Base-by-base conservation (phyloP, 169 alveolate species). In the Besnoitia besnoiti region DNA sequence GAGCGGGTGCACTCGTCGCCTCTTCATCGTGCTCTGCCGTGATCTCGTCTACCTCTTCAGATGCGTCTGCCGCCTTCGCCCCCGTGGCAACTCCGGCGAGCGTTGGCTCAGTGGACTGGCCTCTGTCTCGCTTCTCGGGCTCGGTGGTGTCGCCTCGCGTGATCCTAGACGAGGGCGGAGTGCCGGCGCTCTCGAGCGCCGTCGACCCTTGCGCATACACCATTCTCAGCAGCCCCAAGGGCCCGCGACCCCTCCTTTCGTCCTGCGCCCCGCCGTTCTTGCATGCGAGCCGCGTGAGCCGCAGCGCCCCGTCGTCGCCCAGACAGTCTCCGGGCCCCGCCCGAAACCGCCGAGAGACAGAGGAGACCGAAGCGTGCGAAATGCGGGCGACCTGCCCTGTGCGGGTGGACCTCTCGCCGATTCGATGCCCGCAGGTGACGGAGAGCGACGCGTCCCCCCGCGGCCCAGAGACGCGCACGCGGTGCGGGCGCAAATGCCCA, bases 221-320 rank as follows among this genome's bases (percentile, higher is more conserved):
- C 44, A 73, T 73, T 8, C 82, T 73, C 39, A 73, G 82, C 46
- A 73, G 82, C 82, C 82, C 82, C 46, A 73, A n/a, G 44, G 82
- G 82, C 24, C 82, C 82, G 2, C 73, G 73, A 10, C 75, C 47
- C 46, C 50, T 2, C 67, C 21, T n/a, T n/a, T n/a, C n/a, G n/a
- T n/a, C 61, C 40, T 42, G 37, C 37, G 19, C 40, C 42, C 42
- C 40, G 5, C 44, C 89, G 1, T 21, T 39, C n/a, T 35, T 35
- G 42, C 76, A 7, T 19, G 73, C 75, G 21, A 46, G 90, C 90
- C 33, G 91, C 61, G 80, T 46, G 30, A 30, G 42, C 12, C 5
- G 30, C 51, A 50, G 44, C 35, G 91, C 80, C 0, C 55, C 91
- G 73, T 33, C 91, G 7, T 39, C 91, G 19, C 21, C 91, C 33